Evolutionary conservation across 805 yeast genomes (phyloP), one percentile per base, ranked within the genome.

Genomic region (Spencermartinsiella europaea): DNA sequence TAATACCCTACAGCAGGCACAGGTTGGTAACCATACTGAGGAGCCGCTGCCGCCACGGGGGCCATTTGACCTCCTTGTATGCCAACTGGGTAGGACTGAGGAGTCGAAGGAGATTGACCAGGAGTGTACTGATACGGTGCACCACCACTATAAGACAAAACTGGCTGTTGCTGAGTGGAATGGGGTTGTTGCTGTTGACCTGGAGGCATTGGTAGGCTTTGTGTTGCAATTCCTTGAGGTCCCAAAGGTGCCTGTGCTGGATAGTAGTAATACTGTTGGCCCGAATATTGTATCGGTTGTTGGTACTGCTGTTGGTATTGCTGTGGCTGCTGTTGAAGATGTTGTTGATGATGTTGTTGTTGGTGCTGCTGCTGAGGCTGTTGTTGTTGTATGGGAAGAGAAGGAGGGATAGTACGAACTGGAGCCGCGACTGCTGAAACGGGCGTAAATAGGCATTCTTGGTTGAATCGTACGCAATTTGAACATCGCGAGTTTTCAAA

Each of bases 361-460:
- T 12, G 34, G n/a, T 15, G 19, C n/a, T 16, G 33, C 41, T 31
- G 49, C 43, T 25, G 45, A 21, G 3, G 40, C 35, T 25, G 34
- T 10, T 34, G 22, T 2, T 17, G 16, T 36, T 16, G 42, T 21
- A n/a, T 21, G 17, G 28, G 37, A 21, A 4, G 20, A 12, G 40
- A 42, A 3, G 46, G 35, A 16, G 55, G 49, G 20, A 50, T 46
- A 8, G 50, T 15, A 17, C 49, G 25, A 7, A 56, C 38, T n/a
- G 52, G 51, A 36, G 52, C 55, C 5, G 55, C 53, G 21, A 53
- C 45, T 14, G 57, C 48, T 40, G 54, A 45, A 17, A 62, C 66
- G 7, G 66, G 66, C 7, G 62, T 56, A 48, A 58, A 62, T 10
- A 62, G 43, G 44, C 66, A 62, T 40, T 58, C 58, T 49, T 62